Conservation (phyloP, 495 filamentous ascomycete species). For the Amniculicola lignicola region DNA sequence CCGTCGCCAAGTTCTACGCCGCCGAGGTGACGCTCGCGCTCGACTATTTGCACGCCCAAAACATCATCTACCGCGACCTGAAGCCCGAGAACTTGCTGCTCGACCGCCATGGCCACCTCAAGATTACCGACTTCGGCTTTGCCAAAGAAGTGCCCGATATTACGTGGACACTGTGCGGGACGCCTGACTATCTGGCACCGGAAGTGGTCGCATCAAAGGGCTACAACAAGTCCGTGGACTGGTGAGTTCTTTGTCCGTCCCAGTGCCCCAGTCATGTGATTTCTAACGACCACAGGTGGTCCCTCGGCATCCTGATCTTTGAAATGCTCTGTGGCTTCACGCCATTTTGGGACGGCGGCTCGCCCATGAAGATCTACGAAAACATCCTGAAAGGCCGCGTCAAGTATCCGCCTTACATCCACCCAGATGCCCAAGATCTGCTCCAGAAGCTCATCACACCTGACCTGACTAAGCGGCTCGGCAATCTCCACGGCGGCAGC, state of each 20-base stretch:
- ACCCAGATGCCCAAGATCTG: conserved; percentile 88
- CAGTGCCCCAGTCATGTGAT: background rate
- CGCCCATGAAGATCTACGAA: conserved; percentile 98
- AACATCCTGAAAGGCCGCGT: conserved; percentile 91
- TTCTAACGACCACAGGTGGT: conserved; percentile 69
- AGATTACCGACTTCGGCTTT: conserved; percentile 99
- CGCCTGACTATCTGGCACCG: conserved; percentile 95
- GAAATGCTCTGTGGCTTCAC: conserved; percentile 99
- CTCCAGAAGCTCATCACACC: conserved; percentile 89
- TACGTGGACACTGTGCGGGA: conserved; percentile 97
- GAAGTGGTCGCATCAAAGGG: conserved; percentile 97
- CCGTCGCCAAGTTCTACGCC: conserved; percentile 98
- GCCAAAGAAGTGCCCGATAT: conserved; percentile 98
- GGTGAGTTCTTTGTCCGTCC: conserved; percentile 56
- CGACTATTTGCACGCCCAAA: conserved; percentile 89
- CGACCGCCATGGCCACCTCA: conserved; percentile 93
- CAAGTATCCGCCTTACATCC: conserved; percentile 94
- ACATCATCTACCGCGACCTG: conserved; percentile 96
- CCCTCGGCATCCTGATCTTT: conserved; percentile 94
- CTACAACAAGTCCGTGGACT: conserved; percentile 98
- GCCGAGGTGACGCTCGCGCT: conserved; percentile 94
- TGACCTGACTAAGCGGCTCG: conserved; percentile 90
- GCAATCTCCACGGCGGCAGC: conserved; percentile 88
- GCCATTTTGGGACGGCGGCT: conserved; percentile 96
- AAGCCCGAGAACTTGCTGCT: conserved; percentile 96